A percentile compares a stretch with the other conserved stretches of the same genome.
These are phyloP conservation scores for Yamadazyma diospyri DNA, from an alignment of 1,139 yeast genomes.

Conservation along the genomic window DNA sequence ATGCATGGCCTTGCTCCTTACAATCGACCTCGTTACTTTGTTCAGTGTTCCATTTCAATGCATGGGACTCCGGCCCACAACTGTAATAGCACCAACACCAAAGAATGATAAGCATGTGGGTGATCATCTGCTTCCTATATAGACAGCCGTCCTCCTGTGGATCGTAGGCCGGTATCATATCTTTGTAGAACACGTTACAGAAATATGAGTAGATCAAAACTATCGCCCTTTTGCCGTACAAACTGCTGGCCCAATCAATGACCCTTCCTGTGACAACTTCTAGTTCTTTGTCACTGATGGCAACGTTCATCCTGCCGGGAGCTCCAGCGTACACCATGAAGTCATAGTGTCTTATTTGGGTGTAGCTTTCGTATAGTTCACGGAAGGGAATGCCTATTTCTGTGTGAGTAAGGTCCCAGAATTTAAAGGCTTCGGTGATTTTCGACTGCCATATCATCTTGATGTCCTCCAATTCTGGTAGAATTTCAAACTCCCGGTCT, in stretches of 20 bases:
- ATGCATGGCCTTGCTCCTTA: slow-evolving; percentile 38
- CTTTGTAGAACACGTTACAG: slow-evolving; percentile 43
- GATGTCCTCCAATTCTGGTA: slow-evolving; percentile 43
- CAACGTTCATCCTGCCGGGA: slow-evolving; percentile 72
- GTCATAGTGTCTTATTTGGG: slow-evolving; percentile 51
- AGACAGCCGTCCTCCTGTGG: slow-evolving; percentile 50
- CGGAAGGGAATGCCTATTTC: slow-evolving; percentile 12
- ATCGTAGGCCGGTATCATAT: too few species aligned
- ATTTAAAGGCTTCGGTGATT: slow-evolving; percentile 58
- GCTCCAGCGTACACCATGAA: slow-evolving; percentile 74
- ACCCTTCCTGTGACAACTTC: slow-evolving; percentile 46
- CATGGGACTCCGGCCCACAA: slow-evolving; percentile 36
- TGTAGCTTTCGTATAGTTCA: slow-evolving; percentile 18
- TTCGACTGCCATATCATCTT: slow-evolving; percentile 68
- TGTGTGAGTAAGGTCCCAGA: slow-evolving; percentile 16
- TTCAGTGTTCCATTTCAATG: slow-evolving; percentile 7
- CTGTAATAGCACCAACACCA: slow-evolving; percentile 46
- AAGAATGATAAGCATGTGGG: slow-evolving; percentile 35
- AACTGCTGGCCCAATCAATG: slow-evolving; percentile 40
- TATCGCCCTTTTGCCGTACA: slow-evolving; percentile 18
- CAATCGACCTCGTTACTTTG: slow-evolving; percentile 11
- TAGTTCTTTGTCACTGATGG: slow-evolving; percentile 50
- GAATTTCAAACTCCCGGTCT: slow-evolving; percentile 15
- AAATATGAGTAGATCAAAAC: slow-evolving; percentile 54
- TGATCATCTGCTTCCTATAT: slow-evolving; percentile 39